Conservation (phyloP, 805 yeast genomes). For the Saccharomycopsis fodiens region DNA sequence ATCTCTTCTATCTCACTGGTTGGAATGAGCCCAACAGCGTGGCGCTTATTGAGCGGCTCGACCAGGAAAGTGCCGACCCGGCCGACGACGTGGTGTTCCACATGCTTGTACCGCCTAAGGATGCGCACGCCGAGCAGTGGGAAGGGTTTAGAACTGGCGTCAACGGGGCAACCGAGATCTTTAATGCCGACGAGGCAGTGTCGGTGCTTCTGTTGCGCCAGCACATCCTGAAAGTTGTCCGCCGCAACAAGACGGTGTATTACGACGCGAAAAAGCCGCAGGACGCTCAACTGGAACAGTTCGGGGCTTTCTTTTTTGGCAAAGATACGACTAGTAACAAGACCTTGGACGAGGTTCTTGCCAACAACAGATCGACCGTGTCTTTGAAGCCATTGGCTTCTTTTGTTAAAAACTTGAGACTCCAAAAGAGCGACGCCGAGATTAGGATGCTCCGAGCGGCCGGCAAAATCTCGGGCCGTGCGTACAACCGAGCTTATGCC, state of each 20-base stretch:
- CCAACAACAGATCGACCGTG: conserved; percentile 26
- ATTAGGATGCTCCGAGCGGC: conserved; percentile 74
- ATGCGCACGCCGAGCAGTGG: conserved; percentile 79
- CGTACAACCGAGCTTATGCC: conserved; percentile 77
- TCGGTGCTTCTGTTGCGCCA: conserved; percentile 37
- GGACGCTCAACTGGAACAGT: conserved; percentile 2
- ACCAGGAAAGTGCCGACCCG: conserved; percentile 36
- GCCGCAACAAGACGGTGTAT: conserved; percentile 43
- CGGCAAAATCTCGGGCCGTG: conserved; percentile 73
- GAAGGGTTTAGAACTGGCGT: conserved; percentile 90
- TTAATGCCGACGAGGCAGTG: conserved; percentile 77
- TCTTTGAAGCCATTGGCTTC: conserved; percentile 37
- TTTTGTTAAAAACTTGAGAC: conserved; percentile 44
- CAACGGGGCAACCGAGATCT: conserved; percentile 70
- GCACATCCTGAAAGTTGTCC: conserved; percentile 41
- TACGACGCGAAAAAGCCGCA: conserved; percentile 34
- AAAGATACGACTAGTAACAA: conserved; percentile 24
- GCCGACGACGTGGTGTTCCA: conserved; percentile 42
- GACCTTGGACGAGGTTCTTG: conserved; percentile 26
- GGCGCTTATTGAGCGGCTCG: conserved; percentile 56
- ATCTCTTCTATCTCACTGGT: conserved; percentile 81
- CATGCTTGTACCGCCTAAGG: conserved; percentile 80
- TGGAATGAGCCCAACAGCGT: conserved; percentile 87
- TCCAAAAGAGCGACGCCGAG: conserved; percentile 71
- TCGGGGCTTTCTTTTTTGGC: conserved; percentile 13